Evolutionary conservation across 2,329 filamentous ascomycete species (phyloP).

Genomic region (Penicillium fuscoglaucum): DNA sequence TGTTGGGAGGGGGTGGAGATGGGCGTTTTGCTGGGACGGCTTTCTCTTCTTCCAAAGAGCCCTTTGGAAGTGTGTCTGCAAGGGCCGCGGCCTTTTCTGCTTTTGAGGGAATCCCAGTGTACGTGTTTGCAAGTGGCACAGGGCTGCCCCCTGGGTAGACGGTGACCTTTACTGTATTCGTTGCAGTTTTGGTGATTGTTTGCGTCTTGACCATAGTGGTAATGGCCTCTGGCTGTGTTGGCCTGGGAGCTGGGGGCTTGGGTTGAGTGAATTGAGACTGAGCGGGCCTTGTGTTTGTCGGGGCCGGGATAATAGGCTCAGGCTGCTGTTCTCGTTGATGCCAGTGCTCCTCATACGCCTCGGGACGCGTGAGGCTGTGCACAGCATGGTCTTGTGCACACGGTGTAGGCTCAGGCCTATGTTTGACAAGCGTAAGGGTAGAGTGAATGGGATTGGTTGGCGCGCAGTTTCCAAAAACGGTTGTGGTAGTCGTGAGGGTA

Average conservation of each 20-base stretch:
- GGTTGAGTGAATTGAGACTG: neutral
- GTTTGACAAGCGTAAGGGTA: neutral
- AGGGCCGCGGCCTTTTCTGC: neutral
- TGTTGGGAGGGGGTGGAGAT: neutral
- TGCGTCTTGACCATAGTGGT: constrained; percentile 16
- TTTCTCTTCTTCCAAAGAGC: constrained; percentile 5
- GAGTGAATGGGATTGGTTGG: neutral
- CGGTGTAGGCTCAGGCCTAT: neutral
- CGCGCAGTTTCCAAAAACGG: constrained; percentile 14
- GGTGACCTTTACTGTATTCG: constrained; percentile 15
- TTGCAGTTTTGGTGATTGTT: constrained; percentile 12
- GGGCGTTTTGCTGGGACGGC: neutral
- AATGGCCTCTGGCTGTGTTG: constrained; percentile 3
- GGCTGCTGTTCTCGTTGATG: neutral
- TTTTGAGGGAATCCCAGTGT: neutral
- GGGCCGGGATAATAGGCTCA: neutral
- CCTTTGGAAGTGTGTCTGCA: constrained; percentile 1
- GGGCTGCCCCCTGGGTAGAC: neutral
- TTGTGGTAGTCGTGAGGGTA: constrained; percentile 20
- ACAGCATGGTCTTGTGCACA: neutral
- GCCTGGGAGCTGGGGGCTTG: neutral
- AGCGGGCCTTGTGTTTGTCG: neutral
- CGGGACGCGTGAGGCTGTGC: neutral
- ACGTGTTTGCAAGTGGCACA: neutral
- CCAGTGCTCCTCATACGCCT: constrained; percentile 1